phyloP scores from a whole-genome alignment of 208 protist genomes.

The Acanthamoeba lenticulata region DNA sequence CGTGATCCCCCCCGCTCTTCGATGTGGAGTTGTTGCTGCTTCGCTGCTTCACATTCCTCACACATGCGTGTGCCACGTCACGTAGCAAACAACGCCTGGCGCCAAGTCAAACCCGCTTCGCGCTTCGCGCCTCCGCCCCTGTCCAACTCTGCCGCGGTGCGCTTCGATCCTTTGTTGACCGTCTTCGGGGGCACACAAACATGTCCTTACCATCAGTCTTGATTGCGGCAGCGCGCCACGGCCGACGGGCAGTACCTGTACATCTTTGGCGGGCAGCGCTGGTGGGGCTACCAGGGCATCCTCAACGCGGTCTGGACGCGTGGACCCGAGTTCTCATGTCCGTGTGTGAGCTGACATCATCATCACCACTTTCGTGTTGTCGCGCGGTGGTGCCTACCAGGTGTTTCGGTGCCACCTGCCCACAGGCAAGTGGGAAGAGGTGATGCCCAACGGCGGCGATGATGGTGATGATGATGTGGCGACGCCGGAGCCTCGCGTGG shows the following conservation, averaged over 20 bases:
- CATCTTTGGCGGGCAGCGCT: conserved; percentile 21
- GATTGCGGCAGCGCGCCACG: not conserved
- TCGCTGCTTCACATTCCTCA: not conserved
- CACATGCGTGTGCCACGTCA: not conserved
- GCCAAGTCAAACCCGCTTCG: not conserved
- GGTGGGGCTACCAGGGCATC: conserved; percentile 10
- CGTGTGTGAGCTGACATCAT: not conserved
- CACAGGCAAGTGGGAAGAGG: not conserved
- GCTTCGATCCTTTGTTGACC: too few species aligned
- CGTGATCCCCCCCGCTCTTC: not conserved
- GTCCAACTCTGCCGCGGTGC: not conserved
- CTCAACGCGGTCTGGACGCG: not conserved
- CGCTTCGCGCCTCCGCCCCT: not conserved
- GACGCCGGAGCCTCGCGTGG: not conserved
- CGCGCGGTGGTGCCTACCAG: not conserved
- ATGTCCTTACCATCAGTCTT: too few species aligned
- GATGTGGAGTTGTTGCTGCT: not conserved
- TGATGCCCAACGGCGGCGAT: not conserved
- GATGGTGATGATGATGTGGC: too few species aligned
- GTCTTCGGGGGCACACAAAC: too few species aligned
- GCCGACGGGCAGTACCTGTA: not conserved
- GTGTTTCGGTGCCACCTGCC: not conserved
- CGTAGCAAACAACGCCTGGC: not conserved
- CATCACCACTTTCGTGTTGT: not conserved
- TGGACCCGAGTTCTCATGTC: not conserved